A percentile compares a stretch with the other conserved stretches of the same genome.
Evolutionary conservation across 208 protist genomes (phyloP).

Genomic region (Trypanosomatidae sp.): DNA sequence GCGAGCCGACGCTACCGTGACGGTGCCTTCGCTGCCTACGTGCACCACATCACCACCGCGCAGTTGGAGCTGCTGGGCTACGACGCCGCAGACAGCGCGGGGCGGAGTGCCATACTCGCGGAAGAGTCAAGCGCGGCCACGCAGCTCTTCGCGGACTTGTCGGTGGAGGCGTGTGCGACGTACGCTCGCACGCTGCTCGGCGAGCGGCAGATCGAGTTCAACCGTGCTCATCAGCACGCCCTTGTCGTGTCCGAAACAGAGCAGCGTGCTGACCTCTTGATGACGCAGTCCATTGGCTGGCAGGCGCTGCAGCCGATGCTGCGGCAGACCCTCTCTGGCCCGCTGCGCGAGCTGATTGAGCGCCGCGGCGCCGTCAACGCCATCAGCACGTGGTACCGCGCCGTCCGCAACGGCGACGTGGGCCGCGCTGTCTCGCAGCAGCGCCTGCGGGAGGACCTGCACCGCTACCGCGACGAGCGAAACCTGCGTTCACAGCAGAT

Average conservation of each 20-base stretch:
- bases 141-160: conserved; percentile 3
- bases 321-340: conserved; percentile 9
- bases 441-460: conserved; percentile 11
- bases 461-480: conserved; percentile 16
- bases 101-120: conserved; percentile 8
- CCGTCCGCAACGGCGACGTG: conserved; percentile 16
- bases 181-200: conserved; percentile 2
- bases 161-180: conserved; percentile 4
- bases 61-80: conserved; percentile 5
- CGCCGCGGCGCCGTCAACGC: conserved; percentile 16
- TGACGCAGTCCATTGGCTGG: conserved; percentile 12
- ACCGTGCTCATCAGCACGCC: conserved; percentile 11
- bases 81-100: conserved; percentile 3
- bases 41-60: conserved; percentile 1
- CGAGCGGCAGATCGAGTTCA: conserved; percentile 3
- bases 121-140: conserved; percentile 13
- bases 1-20: conserved; percentile 5
- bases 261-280: conserved; percentile 14
- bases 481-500: conserved; percentile 12
- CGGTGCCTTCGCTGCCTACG: conserved; percentile 5
- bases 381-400: conserved; percentile 22
- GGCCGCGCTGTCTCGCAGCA: conserved; percentile 17
- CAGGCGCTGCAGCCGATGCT: conserved; percentile 5
- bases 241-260: conserved; percentile 16
- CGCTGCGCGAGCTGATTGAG: conserved; percentile 19